Evolutionary conservation across 2,329 filamentous ascomycete genomes (phyloP).

Genomic region (Hymenoscyphus albidus): DNA sequence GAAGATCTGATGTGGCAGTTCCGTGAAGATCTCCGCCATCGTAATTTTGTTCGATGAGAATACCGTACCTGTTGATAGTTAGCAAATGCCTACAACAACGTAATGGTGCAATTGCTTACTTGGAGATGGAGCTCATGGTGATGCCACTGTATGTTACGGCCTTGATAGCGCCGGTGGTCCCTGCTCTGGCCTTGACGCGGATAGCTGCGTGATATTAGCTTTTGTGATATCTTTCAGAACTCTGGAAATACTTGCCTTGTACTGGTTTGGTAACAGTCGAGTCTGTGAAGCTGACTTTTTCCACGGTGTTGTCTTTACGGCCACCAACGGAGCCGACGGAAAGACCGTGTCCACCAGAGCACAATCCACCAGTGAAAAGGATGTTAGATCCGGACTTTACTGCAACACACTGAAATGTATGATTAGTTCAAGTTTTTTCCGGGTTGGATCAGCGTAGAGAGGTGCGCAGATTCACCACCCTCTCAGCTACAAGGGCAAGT

Average conservation of each 20-base stretch:
- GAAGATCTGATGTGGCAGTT: conserved; percentile 43
- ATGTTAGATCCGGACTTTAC: conserved; percentile 48
- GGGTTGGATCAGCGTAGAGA: neutral
- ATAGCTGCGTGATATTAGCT: conserved; percentile 28
- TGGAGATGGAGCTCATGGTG: conserved; percentile 34
- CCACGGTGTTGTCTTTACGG: conserved; percentile 49
- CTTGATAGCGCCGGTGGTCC: conserved; percentile 48
- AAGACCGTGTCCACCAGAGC: conserved; percentile 41
- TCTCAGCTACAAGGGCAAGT: neutral
- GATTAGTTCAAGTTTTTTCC: neutral
- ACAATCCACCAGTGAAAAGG: conserved; percentile 23
- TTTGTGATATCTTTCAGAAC: neutral
- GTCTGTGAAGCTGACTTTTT: conserved; percentile 47
- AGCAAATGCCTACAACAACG: conserved; percentile 17
- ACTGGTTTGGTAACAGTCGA: conserved; percentile 46
- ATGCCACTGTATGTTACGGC: conserved; percentile 51
- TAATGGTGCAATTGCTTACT: neutral
- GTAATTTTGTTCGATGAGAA: conserved; percentile 54
- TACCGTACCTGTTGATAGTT: conserved; percentile 47
- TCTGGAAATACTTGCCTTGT: conserved; percentile 39
- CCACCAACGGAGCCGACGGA: conserved; percentile 57
- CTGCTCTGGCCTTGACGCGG: conserved; percentile 54
- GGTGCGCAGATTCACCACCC: too few species aligned
- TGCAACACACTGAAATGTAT: conserved; percentile 42
- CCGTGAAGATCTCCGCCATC: conserved; percentile 37